These are phyloP conservation scores for Penicillium bialowiezense DNA, from an alignment of 495 filamentous ascomycete species.

Conservation along the genomic window DNA sequence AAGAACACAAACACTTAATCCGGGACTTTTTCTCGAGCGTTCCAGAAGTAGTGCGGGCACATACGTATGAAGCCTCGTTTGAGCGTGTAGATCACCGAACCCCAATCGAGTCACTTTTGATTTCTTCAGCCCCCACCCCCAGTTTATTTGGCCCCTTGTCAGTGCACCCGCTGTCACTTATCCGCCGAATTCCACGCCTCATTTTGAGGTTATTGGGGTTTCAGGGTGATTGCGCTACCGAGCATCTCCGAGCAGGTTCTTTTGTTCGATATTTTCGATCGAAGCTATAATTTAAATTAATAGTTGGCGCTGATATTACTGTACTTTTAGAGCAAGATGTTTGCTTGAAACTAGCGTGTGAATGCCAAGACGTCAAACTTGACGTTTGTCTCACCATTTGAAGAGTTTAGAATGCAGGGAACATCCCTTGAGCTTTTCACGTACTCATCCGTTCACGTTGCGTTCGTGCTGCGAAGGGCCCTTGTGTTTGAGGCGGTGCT, in stretches of 20 bases:
- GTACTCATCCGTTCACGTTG: neutral
- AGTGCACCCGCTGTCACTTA: constrained; percentile 24
- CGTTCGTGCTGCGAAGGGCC: neutral
- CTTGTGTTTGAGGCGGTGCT: neutral
- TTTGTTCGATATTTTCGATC: constrained; percentile 4
- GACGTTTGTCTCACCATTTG: neutral
- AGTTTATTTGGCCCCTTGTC: neutral
- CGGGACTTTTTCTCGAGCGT: neutral
- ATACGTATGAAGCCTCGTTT: neutral
- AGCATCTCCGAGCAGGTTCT: constrained; percentile 15
- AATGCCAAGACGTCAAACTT: constrained; percentile 11
- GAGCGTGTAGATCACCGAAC: neutral
- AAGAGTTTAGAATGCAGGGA: neutral
- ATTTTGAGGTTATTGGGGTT: constrained; percentile 9
- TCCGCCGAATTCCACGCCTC: constrained; percentile 10
- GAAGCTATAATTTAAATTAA: constrained; percentile 9
- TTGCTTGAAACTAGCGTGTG: constrained; percentile 8
- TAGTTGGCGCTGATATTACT: neutral
- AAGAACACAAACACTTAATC: neutral
- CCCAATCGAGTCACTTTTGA: constrained; percentile 3
- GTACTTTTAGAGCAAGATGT: neutral
- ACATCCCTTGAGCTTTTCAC: neutral
- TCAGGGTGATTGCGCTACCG: constrained; percentile 28
- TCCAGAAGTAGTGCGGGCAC: constrained; percentile 2
- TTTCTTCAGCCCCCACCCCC: constrained; percentile 2